Conservation (phyloP, 139 green algal species). For the Chlamydomonas asymmetrica region DNA sequence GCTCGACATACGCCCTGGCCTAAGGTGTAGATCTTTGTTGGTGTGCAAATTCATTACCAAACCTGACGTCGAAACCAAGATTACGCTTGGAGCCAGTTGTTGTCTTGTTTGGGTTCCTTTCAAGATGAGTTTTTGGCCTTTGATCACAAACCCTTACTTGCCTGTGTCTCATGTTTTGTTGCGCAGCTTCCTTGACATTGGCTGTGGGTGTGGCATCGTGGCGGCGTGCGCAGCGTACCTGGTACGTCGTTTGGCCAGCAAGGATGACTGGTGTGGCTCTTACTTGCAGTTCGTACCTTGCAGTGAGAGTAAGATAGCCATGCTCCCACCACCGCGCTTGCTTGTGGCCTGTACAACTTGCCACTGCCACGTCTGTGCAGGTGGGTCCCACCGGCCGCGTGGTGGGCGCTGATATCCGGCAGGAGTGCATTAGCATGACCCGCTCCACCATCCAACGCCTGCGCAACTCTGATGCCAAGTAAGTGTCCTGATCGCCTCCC, state of each 20-base stretch:
- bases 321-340: neutral
- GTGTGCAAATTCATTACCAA: neutral
- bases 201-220: constrained; percentile 64
- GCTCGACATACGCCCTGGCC: constrained; percentile 27
- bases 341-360: neutral
- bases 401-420: constrained; percentile 58
- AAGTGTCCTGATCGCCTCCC: neutral
- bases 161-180: neutral
- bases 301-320: too few species aligned
- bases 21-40: constrained; percentile 19
- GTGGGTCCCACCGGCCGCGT: constrained; percentile 33
- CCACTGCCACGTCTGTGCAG: neutral
- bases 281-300: neutral
- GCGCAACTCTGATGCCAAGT: constrained; percentile 25
- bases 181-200: constrained; percentile 64
- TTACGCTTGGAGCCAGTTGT: neutral
- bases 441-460: constrained; percentile 34
- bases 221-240: constrained; percentile 56
- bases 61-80: neutral
- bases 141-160: neutral
- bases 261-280: neutral
- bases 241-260: constrained; percentile 19
- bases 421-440: constrained; percentile 30
- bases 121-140: neutral
- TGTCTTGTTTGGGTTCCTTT: neutral